Evolutionary conservation across 2,329 filamentous ascomycete genomes (phyloP), one percentile per base, ranked within the genome.

Genomic region (Fusarium marasasianum): DNA sequence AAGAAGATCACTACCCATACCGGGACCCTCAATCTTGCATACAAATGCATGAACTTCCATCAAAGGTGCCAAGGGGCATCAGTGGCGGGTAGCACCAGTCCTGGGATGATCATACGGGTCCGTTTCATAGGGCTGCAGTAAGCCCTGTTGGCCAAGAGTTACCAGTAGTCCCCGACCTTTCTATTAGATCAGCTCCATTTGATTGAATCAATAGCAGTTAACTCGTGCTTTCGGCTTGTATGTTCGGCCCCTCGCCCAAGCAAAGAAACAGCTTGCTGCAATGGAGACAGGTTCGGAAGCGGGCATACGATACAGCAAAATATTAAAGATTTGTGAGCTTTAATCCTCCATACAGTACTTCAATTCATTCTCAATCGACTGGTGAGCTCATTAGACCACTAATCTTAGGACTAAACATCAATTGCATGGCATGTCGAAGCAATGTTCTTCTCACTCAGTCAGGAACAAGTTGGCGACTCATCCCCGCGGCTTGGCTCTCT

Each of bases 361-460:
- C 8, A 22, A 15, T 24, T 11, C 3, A 35, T 11, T 1, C 5
- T 1, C 5, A 1, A 15, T 37, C 31, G 8, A 53, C 6, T 22
- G 6, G 4, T 53, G 6, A 5, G 8, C 3, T 26, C 20, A 8
- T 15, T 22, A 3, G n/a, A 14, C 17, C 12, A 37, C 13, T 6
- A 15, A 9, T 18, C 14, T 14, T 18, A 10, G 10, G 10, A 7
- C 14, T 13, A 7, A 13, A 20, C 35, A 29, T 41, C 14, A 38
- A 29, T 14, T 2, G 35, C 14, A 18, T 13, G 14, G 14, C 24
- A 22, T 22, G 18, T n/a, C 14, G 2, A n/a, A 10, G 14, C 24
- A 13, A 5, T 18, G 35, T n/a, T 35, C 22, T 17, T 29, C 24
- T 54, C 10, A 8, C 35, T 18, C 3, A 5, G 24, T 3, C 35